These are phyloP conservation scores for Brassica napus DNA, from an alignment of 345 rosid species.

Conservation along the genomic window DNA sequence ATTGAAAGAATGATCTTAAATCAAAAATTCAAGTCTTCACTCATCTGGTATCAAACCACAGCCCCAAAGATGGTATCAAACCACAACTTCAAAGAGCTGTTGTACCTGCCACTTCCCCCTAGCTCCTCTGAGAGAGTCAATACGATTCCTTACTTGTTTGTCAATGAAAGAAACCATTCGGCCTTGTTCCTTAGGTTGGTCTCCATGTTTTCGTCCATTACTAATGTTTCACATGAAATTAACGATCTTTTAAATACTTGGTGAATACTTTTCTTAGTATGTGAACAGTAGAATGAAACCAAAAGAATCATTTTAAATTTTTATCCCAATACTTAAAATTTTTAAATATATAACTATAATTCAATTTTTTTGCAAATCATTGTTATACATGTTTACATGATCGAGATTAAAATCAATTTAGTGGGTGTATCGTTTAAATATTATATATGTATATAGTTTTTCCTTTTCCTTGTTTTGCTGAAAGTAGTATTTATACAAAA, in stretches of 20 bases:
- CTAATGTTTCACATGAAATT: neutral
- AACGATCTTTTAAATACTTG: neutral
- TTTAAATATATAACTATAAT: neutral
- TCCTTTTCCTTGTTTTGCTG: constrained; percentile 4
- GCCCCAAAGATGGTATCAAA: too few relatives aligned
- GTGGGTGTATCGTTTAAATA: constrained; percentile 3
- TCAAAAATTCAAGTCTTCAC: too few relatives aligned
- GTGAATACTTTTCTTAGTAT: neutral
- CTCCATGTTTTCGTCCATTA: too few relatives aligned
- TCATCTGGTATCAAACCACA: too few relatives aligned
- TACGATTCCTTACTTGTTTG: too few relatives aligned
- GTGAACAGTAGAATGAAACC: neutral
- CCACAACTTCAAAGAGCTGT: too few relatives aligned
- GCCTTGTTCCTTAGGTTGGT: too few relatives aligned
- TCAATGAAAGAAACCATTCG: too few relatives aligned
- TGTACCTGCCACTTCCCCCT: too few relatives aligned
- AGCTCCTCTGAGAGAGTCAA: too few relatives aligned
- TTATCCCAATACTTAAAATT: neutral
- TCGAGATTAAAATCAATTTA: neutral
- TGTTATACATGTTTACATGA: neutral
- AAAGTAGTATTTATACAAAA: neutral
- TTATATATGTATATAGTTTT: neutral
- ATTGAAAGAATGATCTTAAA: too few relatives aligned
- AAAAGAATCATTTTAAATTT: neutral
- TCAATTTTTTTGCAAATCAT: constrained; percentile 3